phyloP scores from a whole-genome alignment of 108 stramenopile genomes.

The Nitzschia sp. region DNA sequence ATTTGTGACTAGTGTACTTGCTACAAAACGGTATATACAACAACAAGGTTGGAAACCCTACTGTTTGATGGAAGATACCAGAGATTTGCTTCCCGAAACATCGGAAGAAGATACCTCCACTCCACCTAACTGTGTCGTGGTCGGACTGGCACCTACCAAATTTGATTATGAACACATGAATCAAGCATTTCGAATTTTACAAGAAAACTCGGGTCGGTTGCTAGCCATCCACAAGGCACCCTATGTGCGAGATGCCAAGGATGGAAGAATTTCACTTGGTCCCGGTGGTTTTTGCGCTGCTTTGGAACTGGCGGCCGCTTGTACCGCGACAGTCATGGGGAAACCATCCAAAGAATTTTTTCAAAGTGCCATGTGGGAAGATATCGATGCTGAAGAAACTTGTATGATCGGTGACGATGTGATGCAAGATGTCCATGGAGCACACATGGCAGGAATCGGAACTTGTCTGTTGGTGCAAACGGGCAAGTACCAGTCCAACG shows the following conservation, averaged over 20 bases:
- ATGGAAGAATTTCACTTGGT: conserved; percentile 42
- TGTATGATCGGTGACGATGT: conserved; percentile 77
- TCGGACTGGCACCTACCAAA: conserved; percentile 66
- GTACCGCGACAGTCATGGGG: conserved; percentile 51
- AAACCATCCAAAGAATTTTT: conserved; percentile 66
- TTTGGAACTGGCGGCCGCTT: conserved; percentile 40
- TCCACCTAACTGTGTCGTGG: conserved; percentile 50
- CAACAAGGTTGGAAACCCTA: conserved; percentile 42
- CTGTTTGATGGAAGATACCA: conserved; percentile 58
- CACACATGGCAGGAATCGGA: conserved; percentile 51
- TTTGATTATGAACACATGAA: conserved; percentile 65
- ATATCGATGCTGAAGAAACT: conserved; percentile 19
- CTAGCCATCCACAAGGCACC: conserved; percentile 66
- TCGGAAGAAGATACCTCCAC: neutral
- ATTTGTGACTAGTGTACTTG: conserved; percentile 59
- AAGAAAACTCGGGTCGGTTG: conserved; percentile 25
- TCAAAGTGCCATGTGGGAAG: conserved; percentile 37
- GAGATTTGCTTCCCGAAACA: conserved; percentile 36
- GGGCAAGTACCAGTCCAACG: conserved; percentile 57
- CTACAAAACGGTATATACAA: conserved; percentile 44
- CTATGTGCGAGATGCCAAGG: conserved; percentile 45
- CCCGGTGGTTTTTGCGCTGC: conserved; percentile 66
- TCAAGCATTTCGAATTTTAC: conserved; percentile 58
- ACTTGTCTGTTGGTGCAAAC: conserved; percentile 61
- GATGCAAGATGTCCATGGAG: conserved; percentile 60